These are phyloP conservation scores for Fusarium transvaalense DNA, from an alignment of 2,329 filamentous ascomycete genomes.

Conservation along the genomic window DNA sequence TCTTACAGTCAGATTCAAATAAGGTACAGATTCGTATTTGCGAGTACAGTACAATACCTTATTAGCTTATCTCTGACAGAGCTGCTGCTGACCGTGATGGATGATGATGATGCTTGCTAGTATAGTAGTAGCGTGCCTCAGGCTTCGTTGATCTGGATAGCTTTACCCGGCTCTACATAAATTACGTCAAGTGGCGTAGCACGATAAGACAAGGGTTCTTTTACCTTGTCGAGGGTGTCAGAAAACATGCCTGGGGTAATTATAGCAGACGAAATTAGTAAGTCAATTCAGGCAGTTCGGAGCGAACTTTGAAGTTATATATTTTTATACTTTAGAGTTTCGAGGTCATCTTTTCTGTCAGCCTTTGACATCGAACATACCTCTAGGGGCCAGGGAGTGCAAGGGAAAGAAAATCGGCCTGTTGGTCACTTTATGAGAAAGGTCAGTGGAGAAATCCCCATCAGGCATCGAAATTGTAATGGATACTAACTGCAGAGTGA, in stretches of 20 bases:
- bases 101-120: constrained; percentile 3
- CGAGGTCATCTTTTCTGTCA: too few relatives aligned
- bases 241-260: too few relatives aligned
- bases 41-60: not conserved
- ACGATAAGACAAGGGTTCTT: constrained; percentile 19
- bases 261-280: too few relatives aligned
- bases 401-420: not conserved
- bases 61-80: constrained; percentile 19
- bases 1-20: constrained; percentile 1
- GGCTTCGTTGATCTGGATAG: constrained; percentile 6
- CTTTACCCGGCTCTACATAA: constrained; percentile 23
- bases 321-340: too few relatives aligned
- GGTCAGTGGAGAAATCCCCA: not conserved
- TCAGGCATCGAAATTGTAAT: not conserved
- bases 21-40: not conserved
- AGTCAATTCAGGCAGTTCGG: too few relatives aligned
- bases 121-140: constrained; percentile 10
- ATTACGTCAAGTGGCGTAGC: constrained; percentile 45
- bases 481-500: not conserved
- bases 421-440: not conserved
- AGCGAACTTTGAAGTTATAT: too few relatives aligned
- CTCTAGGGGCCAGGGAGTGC: constrained; percentile 3
- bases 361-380: too few relatives aligned
- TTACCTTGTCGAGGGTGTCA: not conserved
- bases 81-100: too few relatives aligned